A percentile compares a stretch with the other conserved stretches of the same genome.
These are phyloP conservation scores for Arthrinium phaeospermum DNA, from an alignment of 2,329 filamentous ascomycete species.

Conservation along the genomic window DNA sequence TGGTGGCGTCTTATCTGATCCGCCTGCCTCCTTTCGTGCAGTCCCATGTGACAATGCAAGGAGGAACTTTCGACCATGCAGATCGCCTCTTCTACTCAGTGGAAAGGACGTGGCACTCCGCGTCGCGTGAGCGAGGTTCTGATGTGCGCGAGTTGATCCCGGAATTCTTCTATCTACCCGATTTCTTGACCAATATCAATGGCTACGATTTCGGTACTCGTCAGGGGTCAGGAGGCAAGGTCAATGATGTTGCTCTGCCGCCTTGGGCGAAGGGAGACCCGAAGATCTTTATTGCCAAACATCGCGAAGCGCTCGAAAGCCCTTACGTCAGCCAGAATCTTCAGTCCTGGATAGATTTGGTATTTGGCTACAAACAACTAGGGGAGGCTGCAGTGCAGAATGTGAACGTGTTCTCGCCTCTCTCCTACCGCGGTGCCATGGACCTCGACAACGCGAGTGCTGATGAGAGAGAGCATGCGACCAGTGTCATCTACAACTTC, in stretches of 20 bases:
- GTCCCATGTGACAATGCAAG: slow-evolving; percentile 91
- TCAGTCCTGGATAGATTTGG: slow-evolving; percentile 93
- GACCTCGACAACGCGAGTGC: slow-evolving; percentile 88
- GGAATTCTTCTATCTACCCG: slow-evolving; percentile 96
- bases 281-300: slow-evolving; percentile 92
- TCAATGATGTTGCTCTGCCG: slow-evolving; percentile 88
- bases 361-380: slow-evolving; percentile 93
- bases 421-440: slow-evolving; percentile 93
- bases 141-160: slow-evolving; percentile 95
- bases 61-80: slow-evolving; percentile 94
- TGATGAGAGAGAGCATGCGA: slow-evolving; percentile 84
- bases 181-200: slow-evolving; percentile 94
- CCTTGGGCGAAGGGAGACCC: slow-evolving; percentile 97
- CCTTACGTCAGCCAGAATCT: slow-evolving; percentile 88
- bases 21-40: slow-evolving; percentile 95
- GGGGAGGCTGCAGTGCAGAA: slow-evolving; percentile 91
- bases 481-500: slow-evolving; percentile 98
- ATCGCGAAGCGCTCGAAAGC: slow-evolving; percentile 94
- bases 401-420: slow-evolving; percentile 93
- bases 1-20: slow-evolving; percentile 94
- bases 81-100: slow-evolving; percentile 96
- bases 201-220: slow-evolving; percentile 90
- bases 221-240: slow-evolving; percentile 78
- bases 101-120: slow-evolving; percentile 87
- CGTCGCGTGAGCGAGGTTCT: slow-evolving; percentile 87